Evolutionary conservation across 768 basidiomycete genomes (phyloP).

Genomic region (Mycena belliarum): DNA sequence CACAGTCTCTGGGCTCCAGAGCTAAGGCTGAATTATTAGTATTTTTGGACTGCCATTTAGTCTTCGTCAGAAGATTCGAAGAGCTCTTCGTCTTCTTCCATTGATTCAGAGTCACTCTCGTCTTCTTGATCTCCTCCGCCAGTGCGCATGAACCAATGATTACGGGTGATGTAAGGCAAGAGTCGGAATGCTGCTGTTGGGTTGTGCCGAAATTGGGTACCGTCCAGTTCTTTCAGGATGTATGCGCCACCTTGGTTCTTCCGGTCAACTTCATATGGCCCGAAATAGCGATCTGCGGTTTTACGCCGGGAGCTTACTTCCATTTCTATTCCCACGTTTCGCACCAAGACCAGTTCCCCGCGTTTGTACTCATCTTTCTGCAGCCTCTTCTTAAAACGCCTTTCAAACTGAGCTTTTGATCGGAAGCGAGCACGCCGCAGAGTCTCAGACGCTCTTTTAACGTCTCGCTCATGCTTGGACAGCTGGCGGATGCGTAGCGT

Average conservation of each 20-base stretch:
- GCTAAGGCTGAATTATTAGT: too few species aligned
- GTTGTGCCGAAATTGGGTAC: neutral
- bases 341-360: neutral
- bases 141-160: neutral
- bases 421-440: neutral
- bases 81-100: neutral
- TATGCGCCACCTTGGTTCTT: neutral
- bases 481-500: neutral
- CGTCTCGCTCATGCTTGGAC: neutral
- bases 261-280: neutral
- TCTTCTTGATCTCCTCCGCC: neutral
- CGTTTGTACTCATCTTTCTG: neutral
- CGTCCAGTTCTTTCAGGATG: neutral
- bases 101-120: neutral
- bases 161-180: neutral
- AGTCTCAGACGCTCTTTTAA: neutral
- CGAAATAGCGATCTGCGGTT: neutral
- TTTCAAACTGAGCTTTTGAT: neutral
- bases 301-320: neutral
- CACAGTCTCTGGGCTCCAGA: too few species aligned
- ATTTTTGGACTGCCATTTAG: neutral
- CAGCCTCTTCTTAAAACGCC: neutral
- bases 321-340: neutral
- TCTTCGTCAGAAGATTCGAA: neutral
- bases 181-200: neutral